These are phyloP conservation scores for Populus hybrid DNA, from an alignment of 441 rosid genomes.

Conservation along the genomic window DNA sequence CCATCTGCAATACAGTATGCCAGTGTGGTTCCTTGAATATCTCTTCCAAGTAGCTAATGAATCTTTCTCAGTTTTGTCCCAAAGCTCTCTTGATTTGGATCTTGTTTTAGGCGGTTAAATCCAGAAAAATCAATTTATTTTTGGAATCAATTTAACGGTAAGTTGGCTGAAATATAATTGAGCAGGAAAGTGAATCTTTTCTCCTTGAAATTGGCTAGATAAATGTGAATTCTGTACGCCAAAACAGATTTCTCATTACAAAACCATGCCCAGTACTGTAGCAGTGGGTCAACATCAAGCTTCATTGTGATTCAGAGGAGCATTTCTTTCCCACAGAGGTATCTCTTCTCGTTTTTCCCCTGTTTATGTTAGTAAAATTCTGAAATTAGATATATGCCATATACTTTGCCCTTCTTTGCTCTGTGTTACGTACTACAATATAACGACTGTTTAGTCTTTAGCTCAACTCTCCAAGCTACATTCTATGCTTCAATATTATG, in stretches of 20 bases:
- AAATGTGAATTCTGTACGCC: not conserved
- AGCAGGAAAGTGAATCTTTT: not conserved
- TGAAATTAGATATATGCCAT: not conserved
- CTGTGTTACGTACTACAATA: not conserved
- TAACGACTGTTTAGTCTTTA: not conserved
- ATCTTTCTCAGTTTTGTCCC: not conserved
- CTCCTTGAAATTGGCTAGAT: not conserved
- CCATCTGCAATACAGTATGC: not conserved
- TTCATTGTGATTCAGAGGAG: not conserved
- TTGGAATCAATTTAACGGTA: not conserved
- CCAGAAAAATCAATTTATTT: not conserved
- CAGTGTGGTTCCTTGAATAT: not conserved
- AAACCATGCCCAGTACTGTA: not conserved
- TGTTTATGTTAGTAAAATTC: not conserved
- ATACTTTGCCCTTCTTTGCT: not conserved
- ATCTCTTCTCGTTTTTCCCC: not conserved
- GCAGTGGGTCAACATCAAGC: not conserved
- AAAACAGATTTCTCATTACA: not conserved
- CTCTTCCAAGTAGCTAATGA: not conserved
- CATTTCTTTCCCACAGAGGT: not conserved
- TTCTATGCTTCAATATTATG: not conserved
- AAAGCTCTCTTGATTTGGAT: not conserved
- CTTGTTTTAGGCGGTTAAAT: not conserved
- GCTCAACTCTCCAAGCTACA: not conserved
- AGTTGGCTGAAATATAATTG: not conserved